Evolutionary conservation across 1,284 basidiomycete species (phyloP).

Genomic region (Heterobasidion parviporum): DNA sequence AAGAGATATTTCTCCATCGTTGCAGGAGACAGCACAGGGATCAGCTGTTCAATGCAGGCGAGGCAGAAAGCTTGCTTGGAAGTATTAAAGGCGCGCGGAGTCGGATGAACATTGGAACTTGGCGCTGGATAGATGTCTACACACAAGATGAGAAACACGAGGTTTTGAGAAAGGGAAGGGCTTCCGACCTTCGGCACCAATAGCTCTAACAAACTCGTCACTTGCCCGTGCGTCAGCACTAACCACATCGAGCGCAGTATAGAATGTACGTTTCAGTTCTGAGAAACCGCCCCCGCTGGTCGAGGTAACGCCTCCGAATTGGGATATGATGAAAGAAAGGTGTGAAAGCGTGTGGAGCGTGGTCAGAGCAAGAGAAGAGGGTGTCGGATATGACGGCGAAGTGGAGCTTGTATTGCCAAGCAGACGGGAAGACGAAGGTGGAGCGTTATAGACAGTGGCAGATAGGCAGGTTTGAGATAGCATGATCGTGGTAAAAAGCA

Average conservation of each 20-base stretch:
- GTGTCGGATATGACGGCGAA: slow-evolving; percentile 14
- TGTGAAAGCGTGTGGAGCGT: slow-evolving; percentile 48
- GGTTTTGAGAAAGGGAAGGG: neutral
- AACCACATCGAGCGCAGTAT: slow-evolving; percentile 65
- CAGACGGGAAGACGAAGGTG: slow-evolving; percentile 8
- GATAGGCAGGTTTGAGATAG: slow-evolving; percentile 54
- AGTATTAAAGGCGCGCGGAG: slow-evolving; percentile 18
- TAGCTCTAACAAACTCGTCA: slow-evolving; percentile 27
- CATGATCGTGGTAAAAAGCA: slow-evolving; percentile 64
- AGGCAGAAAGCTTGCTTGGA: slow-evolving; percentile 56
- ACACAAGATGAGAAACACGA: neutral
- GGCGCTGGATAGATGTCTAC: neutral
- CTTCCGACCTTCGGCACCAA: slow-evolving; percentile 12
- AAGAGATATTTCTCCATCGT: slow-evolving; percentile 45
- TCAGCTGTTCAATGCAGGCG: slow-evolving; percentile 62
- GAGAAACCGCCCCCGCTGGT: slow-evolving; percentile 41
- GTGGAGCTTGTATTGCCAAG: neutral
- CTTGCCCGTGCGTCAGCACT: slow-evolving; percentile 34
- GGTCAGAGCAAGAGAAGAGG: slow-evolving; percentile 38
- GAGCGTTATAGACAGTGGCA: slow-evolving; percentile 42
- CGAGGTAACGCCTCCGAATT: slow-evolving; percentile 63
- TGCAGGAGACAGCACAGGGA: slow-evolving; percentile 42
- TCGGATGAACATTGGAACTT: neutral
- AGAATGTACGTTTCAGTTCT: slow-evolving; percentile 64
- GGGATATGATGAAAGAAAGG: slow-evolving; percentile 62